Evolutionary conservation across 768 basidiomycete genomes (phyloP), one percentile per base, ranked within the genome.

Genomic region (Lactifluus hygrophoroides): DNA sequence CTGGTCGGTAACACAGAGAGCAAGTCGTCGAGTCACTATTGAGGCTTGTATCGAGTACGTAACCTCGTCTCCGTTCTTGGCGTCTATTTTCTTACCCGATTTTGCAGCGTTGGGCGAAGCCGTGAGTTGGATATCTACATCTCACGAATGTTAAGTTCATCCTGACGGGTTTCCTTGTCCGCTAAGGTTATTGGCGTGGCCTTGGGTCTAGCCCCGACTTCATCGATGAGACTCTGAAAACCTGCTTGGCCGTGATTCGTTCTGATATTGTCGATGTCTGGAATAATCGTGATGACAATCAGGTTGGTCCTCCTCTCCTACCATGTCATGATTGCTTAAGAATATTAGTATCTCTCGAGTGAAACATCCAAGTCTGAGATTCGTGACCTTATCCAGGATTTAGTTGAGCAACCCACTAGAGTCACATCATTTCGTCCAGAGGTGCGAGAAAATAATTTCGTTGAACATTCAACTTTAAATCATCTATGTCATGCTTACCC

Each of bases 151-250:
- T 25, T 3, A 16, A 27, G 11, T 23, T 27, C 21, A 34, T 27
- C 6, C 23, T 1, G 30, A 49, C 32, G 4, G 34, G 35, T n/a
- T n/a, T n/a, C n/a, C n/a, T n/a, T 8, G 5, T 30, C 34, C 21
- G n/a, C 21, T 8, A 44, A 57, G 57, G 51, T 30, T 58, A 58
- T 34, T 58, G 57, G 57, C 21, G 45, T 10, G 19, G 21, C 17
- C 37, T 58, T 21, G 21, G 30, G 57, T 40, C 44, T 32, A 58
- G 44, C 27, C 17, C 23, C n/a, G 21, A 47, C 19, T 47, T 53
- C 27, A 9, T 37, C 17, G 28, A 45, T 10, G n/a, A 19, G 6
- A 25, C 16, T 5, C 28, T 52, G 28, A 19, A 30, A n/a, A 25
- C 43, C 21, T 58, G 50, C 23, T 5, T 52, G 17, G 19, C 38